Percentiles rank a stretch among this genome's conserved stretches.
Evolutionary conservation across 495 filamentous ascomycete species (phyloP).

Genomic region (Jackrogersella multiformis): DNA sequence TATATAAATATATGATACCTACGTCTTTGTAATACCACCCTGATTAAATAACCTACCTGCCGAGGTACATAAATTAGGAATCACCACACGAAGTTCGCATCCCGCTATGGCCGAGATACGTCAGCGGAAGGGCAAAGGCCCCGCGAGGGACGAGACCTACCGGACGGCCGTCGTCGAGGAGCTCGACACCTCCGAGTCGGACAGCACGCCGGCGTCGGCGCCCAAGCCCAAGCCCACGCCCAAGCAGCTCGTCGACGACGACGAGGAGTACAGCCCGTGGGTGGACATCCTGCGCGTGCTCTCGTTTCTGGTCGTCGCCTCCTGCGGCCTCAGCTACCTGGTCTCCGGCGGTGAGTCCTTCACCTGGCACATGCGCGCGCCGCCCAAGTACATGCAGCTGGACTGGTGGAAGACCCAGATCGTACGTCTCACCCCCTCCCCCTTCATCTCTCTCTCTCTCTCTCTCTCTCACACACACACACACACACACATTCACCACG

Average conservation of each 20-base stretch:
- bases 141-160: constrained; percentile 7
- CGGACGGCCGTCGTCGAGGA: constrained; percentile 38
- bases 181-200: constrained; percentile 42
- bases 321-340: constrained; percentile 78
- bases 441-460: neutral
- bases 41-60: no score
- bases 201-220: constrained; percentile 37
- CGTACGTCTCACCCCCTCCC: constrained; percentile 52
- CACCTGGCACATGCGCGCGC: constrained; percentile 61
- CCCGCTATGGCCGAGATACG: constrained; percentile 38
- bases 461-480: constrained; percentile 16
- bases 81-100: neutral
- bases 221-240: constrained; percentile 34
- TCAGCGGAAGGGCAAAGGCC: constrained; percentile 40
- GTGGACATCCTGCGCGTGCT: constrained; percentile 82
- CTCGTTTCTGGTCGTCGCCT: constrained; percentile 73
- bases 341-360: constrained; percentile 75
- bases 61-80: no score
- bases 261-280: constrained; percentile 54
- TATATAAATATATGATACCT: no score
- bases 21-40: constrained; percentile 17
- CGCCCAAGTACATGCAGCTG: constrained; percentile 72
- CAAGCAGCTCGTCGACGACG: constrained; percentile 52
- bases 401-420: constrained; percentile 70
- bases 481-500: no score